A percentile compares a stretch with the other conserved stretches of the same genome.
These are phyloP conservation scores for Alternaria sp. DNA, from an alignment of 2,329 filamentous ascomycete species.

Conservation along the genomic window DNA sequence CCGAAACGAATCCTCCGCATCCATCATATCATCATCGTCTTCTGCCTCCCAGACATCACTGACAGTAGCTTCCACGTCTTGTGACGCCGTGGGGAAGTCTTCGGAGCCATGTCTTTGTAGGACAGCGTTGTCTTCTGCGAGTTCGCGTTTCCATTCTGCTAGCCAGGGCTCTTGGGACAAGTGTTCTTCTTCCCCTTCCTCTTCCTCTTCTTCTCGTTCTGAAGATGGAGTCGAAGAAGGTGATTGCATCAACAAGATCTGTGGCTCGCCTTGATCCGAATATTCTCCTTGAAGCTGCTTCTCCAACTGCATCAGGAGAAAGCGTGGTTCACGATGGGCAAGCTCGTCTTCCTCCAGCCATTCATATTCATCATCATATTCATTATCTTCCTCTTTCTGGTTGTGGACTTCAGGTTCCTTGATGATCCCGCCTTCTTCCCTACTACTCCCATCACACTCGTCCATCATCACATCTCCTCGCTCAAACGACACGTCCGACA, in stretches of 20 bases:
- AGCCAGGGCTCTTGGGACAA: neutral
- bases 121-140: neutral
- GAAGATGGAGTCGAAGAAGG: neutral
- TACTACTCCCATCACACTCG: neutral
- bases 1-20: conserved; percentile 40
- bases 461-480: neutral
- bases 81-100: conserved; percentile 41
- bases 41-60: conserved; percentile 35
- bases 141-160: neutral
- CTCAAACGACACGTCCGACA: neutral
- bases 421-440: neutral
- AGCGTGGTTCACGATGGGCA: neutral
- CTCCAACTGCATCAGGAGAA: no score
- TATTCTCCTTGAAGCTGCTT: neutral
- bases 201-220: no score
- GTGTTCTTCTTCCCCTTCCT: neutral
- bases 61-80: conserved; percentile 26
- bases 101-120: conserved; percentile 38
- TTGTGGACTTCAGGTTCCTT: neutral
- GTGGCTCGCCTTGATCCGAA: no score
- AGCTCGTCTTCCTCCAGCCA: neutral
- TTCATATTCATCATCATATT: neutral
- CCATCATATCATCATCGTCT: conserved; percentile 46
- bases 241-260: neutral
- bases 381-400: neutral